Percentiles rank a stretch among this genome's conserved stretches.
phyloP scores from a whole-genome alignment of 495 filamentous ascomycete species.

The Penicillium manginii region DNA sequence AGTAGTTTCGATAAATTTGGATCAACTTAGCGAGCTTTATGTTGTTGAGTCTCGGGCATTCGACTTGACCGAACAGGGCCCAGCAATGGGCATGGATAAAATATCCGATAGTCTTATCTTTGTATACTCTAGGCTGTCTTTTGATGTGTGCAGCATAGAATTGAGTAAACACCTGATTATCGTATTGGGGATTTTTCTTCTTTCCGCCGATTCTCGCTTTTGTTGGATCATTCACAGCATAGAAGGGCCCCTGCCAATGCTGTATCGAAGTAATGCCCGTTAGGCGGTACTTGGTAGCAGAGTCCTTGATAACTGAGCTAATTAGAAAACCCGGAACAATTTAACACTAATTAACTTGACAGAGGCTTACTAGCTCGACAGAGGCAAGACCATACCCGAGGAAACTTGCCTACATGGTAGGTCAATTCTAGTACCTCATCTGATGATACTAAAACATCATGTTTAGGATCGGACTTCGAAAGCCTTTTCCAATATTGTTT shows the following conservation, averaged over 20 bases:
- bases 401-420: background rate
- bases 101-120: slow-evolving; percentile 5
- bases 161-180: slow-evolving; percentile 6
- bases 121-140: background rate
- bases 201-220: slow-evolving; percentile 7
- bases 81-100: slow-evolving; percentile 14
- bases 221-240: slow-evolving; percentile 2
- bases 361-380: slow-evolving; percentile 11
- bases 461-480: background rate
- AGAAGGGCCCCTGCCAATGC: background rate
- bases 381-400: slow-evolving; percentile 5
- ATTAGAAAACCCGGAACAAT: background rate
- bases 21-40: slow-evolving; percentile 6
- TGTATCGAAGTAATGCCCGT: slow-evolving; percentile 4
- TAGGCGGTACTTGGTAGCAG: slow-evolving; percentile 6
- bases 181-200: background rate
- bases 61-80: slow-evolving; percentile 2
- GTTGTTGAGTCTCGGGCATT: background rate
- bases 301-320: slow-evolving; percentile 7
- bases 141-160: slow-evolving; percentile 7
- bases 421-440: slow-evolving; percentile 7
- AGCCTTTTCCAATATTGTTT: slow-evolving; percentile 3
- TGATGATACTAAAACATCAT: slow-evolving; percentile 8
- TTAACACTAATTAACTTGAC: background rate
- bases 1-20: slow-evolving; percentile 7